phyloP scores from a whole-genome alignment of 1,284 basidiomycete genomes.

The Tetrapyrgos nigripes region DNA sequence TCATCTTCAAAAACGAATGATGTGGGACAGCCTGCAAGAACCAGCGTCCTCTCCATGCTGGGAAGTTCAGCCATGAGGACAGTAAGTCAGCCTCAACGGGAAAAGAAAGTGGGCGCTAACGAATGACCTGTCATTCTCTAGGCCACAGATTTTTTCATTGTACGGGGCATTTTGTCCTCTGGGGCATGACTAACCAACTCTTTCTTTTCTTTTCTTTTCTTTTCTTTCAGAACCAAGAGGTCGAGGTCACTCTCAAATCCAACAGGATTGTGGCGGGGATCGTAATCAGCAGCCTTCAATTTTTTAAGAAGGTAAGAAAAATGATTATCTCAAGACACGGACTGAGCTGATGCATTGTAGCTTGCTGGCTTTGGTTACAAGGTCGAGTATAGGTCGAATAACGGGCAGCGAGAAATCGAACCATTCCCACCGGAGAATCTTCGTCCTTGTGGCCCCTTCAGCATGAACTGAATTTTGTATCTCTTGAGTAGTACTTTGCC shows the following conservation, averaged over 20 bases:
- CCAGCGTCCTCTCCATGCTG: neutral
- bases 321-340: neutral
- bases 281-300: slow-evolving; percentile 30
- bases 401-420: slow-evolving; percentile 5
- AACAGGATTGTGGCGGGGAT: slow-evolving; percentile 44
- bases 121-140: neutral
- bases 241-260: slow-evolving; percentile 44
- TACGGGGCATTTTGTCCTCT: no score
- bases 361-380: slow-evolving; percentile 25
- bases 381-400: slow-evolving; percentile 17
- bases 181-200: no score
- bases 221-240: slow-evolving; percentile 50
- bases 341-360: neutral
- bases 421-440: slow-evolving; percentile 12
- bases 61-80: neutral
- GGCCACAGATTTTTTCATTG: neutral
- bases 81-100: neutral
- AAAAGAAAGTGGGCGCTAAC: neutral
- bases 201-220: no score
- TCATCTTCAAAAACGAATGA: no score
- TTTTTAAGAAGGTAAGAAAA: slow-evolving; percentile 26
- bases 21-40: neutral
- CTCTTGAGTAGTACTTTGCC: no score
- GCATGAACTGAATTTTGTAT: no score
- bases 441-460: neutral